Base-by-base conservation (phyloP, 2,329 filamentous ascomycete species). In the Botrytis squamosa region DNA sequence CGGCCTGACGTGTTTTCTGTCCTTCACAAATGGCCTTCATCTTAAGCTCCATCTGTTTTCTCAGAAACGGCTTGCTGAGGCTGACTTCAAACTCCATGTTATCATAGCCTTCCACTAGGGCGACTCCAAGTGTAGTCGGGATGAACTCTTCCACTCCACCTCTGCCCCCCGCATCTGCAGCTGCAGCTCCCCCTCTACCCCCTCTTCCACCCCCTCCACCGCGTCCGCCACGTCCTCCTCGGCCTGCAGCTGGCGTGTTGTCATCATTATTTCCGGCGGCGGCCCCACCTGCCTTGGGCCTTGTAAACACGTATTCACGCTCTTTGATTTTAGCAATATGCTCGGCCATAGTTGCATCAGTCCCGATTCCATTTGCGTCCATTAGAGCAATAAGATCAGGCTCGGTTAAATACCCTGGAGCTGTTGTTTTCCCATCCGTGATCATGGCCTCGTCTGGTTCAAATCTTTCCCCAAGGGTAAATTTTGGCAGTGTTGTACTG, bases 281-380 rank as follows among this genome's bases (percentile, higher is more conserved):
- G 33, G 78, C 80, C 76, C 81, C 78, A 73, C 81, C 81, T 69
- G 80, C 82, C 75, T 83, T 86, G 80, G 86, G 80, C 83, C 89
- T 80, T 80, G 92, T 91, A 73, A 90, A 89, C 68, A 94, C 95
- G 80, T 99, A 99, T 78, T 95, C 88, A 74, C 96, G 87, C 74
- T 95, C 90, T 82, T 98, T 94, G 79, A 99, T 97, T 83, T 95
- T 99, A 74, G 93, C 90, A 79, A 99, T 99, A 81, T 99, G 96
- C 79, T 99, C 96, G 0, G 96, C 96, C 96, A 99, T 99, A 1
- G 96, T 99, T 10, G 96, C 96, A 84, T 99, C 96, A 16, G 96
- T 99, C 20, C 96, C 96, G 76, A 99, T 99, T 3, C 96, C 96
- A 81, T 99, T 99, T 63, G 94, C 95, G 84, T 99, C 96, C 96